Base-by-base conservation (phyloP, 2,329 filamentous ascomycete genomes). In the Pseudocercospora crystallina region DNA sequence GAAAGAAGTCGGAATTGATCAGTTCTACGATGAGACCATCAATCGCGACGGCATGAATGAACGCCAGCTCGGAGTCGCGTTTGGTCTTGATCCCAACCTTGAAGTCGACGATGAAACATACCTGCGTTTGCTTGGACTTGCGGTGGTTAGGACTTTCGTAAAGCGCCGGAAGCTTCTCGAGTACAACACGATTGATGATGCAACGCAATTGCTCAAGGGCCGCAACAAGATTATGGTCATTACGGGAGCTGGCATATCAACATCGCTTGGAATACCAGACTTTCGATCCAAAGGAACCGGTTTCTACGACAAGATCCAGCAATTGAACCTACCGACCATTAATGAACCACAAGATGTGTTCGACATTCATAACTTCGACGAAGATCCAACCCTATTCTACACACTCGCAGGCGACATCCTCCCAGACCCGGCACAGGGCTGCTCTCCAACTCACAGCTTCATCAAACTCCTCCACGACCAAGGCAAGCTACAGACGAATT, bases 171-270 rank as follows among this genome's bases (percentile, higher is more conserved):
- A 96, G 69, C 77, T 97, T 43, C 68, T 77, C 15, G 77, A 85
- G 54, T 91, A 89, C 78, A 96, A 96, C 74, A 85, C 86, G 1
- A 79, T 97, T 45, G 87, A 95, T 58, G 90, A 99, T 71, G 94
- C 89, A 4, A 90, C 94, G 8, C 73, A 78, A 11, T 76, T 99
- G 43, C 79, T 99, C 37, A 78, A 82, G 61, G 80, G 81, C 52
- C 83, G 85, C 50, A 82, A 82, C 60, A 95, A 96, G 69, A 91
- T 99, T 69, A 83, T 99, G 64, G 87, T 97, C 58, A 82, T 99
- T 60, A 97, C 94, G 1, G 94, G 94, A 44, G 94, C 94, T 13
- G 94, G 94, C 60, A 97, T 99, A 61, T 96, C 91, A 20, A 99
- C 94, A 1, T 96, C 90, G 44, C 83, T 99, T 14, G 94, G 94